Evolutionary conservation across 2,329 filamentous ascomycete genomes (phyloP).

Genomic region (Xylaria sp.): DNA sequence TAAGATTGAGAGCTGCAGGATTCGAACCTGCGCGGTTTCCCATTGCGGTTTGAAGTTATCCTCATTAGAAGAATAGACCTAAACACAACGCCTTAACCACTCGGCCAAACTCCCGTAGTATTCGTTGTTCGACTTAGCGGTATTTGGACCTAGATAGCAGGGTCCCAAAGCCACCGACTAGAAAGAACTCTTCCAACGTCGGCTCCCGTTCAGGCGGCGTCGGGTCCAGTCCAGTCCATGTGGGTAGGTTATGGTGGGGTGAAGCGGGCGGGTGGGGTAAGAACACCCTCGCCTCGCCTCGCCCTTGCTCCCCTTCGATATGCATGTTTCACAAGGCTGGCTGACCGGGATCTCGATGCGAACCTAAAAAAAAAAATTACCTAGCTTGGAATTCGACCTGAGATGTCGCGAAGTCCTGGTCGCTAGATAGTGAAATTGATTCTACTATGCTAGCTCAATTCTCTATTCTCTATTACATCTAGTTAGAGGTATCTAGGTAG

Average conservation of each 20-base stretch:
- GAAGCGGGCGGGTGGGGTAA: too few relatives aligned
- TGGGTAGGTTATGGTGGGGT: too few relatives aligned
- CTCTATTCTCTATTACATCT: background rate
- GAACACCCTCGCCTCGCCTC: too few relatives aligned
- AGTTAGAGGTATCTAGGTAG: too few relatives aligned
- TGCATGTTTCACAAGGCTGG: background rate
- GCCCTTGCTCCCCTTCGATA: too few relatives aligned
- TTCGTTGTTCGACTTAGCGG: too few relatives aligned
- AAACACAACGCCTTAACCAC: slow-evolving; percentile 62
- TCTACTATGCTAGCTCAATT: background rate
- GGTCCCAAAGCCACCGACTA: too few relatives aligned
- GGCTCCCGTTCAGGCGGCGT: too few relatives aligned
- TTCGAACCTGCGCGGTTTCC: slow-evolving; percentile 55
- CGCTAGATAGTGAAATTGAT: background rate
- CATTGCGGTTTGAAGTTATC: slow-evolving; percentile 38
- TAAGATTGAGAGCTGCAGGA: slow-evolving; percentile 48
- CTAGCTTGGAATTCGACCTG: background rate
- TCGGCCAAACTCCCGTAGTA: slow-evolving; percentile 51
- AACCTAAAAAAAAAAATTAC: background rate
- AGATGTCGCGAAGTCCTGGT: too few relatives aligned
- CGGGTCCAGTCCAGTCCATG: too few relatives aligned
- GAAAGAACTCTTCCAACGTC: too few relatives aligned
- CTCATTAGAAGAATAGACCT: slow-evolving; percentile 36
- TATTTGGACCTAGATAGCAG: too few relatives aligned
- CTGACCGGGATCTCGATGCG: background rate